Base-by-base conservation (phyloP, 1,284 basidiomycete species). In the Austropuccinia psidii region DNA sequence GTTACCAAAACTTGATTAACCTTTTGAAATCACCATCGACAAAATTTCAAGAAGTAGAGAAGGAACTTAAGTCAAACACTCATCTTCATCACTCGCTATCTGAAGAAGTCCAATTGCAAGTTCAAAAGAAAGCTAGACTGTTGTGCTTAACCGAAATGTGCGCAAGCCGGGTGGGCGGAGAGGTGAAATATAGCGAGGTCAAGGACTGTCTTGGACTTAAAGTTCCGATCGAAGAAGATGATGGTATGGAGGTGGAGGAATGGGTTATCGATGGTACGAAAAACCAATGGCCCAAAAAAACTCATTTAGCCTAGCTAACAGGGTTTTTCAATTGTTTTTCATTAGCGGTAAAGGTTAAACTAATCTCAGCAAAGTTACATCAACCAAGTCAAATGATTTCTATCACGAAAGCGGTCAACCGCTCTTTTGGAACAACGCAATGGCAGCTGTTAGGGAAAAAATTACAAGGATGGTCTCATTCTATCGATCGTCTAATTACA, bases 241-340 rank as follows among this genome's bases (percentile, higher is more conserved):
- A 73, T 37, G 70, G 70, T 21, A 73, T 73, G 60, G 60, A 73
- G 33, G 70, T 73, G 13, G 70, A 73, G 52, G 70, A 73, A 73
- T 73, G 70, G 70, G 60, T 73, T 17, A 73, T 73, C 27, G 55
- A 73, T 49, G 70, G 70, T 73, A 43, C 35, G 60, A n/a, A 33
- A 15, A n/a, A n/a, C n/a, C n/a, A n/a, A n/a, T n/a, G n/a, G n/a
- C n/a, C n/a, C n/a, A n/a, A n/a, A n/a, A n/a, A n/a, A n/a, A n/a
- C n/a, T n/a, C n/a, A n/a, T n/a, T n/a, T n/a, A n/a, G n/a, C n/a
- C n/a, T n/a, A n/a, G n/a, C n/a, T n/a, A n/a, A n/a, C n/a, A n/a
- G 29, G 37, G 27, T 52, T 11, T 21, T 55, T 61, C 17, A 19
- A 31, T 47, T 0, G 21, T 50, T 52, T 29, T 27, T 19, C 8